Percentiles rank a stretch among this genome's conserved stretches.
Conservation (phyloP, 176 grass and related monocot genomes). For the Bromus sterilis region DNA sequence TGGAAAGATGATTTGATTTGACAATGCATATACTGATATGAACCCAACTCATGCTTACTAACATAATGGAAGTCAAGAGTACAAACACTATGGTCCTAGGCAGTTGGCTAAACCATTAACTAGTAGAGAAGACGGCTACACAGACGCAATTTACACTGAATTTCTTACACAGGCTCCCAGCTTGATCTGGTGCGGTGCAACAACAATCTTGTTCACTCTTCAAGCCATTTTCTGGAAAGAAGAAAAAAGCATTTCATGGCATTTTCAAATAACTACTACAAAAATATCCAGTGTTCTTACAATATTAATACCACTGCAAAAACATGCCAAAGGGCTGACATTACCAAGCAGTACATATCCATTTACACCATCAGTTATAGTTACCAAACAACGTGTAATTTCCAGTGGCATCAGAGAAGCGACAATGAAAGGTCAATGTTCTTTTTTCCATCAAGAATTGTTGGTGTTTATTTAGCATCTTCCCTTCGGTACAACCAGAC, state of each 20-base stretch:
- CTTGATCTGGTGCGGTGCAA: neutral
- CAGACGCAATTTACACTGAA: neutral
- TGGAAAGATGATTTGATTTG: conserved; percentile 6
- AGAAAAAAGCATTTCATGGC: neutral
- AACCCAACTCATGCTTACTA: conserved; percentile 5
- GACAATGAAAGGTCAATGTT: neutral
- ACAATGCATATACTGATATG: neutral
- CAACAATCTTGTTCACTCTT: neutral
- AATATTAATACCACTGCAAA: neutral
- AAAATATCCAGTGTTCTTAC: neutral
- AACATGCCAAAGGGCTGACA: neutral
- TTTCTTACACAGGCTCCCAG: neutral
- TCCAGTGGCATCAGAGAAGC: neutral
- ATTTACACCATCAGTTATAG: too few relatives aligned
- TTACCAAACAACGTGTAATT: neutral
- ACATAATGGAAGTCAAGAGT: conserved; percentile 16
- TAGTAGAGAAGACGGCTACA: neutral
- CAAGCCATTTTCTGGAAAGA: neutral
- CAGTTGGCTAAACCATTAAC: conserved; percentile 14
- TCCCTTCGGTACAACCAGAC: neutral
- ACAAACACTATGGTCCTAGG: neutral
- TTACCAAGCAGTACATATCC: neutral
- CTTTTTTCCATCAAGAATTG: neutral
- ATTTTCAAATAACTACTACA: neutral
- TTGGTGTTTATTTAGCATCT: neutral